Evolutionary conservation across 2,329 filamentous ascomycete genomes (phyloP), one percentile per base, ranked within the genome.

Genomic region (Paecilomyces dactylethromorphus): DNA sequence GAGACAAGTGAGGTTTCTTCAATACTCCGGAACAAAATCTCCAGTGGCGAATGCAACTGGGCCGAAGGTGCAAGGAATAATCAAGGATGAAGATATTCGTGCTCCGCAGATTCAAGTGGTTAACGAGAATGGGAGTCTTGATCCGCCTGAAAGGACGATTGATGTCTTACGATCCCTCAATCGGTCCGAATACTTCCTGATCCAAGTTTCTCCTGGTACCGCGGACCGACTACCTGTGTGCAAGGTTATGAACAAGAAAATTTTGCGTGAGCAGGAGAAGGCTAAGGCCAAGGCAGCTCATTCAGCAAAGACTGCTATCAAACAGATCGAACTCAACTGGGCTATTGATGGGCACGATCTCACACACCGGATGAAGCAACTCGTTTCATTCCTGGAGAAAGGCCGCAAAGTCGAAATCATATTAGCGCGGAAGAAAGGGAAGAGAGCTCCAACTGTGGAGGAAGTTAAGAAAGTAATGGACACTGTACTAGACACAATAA

Each of bases 311-410:
- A 73, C 63, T 60, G 71, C 68, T 65, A 70, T 74, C 15, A 97
- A 97, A 77, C 87, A 88, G 69, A 74, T 97, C n/a, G 92, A 97
- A 76, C 66, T 97, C 66, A 93, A 91, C 73, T 97, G 92, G 92
- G 87, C 88, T 33, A 95, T 96, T 68, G 87, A 86, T 61, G 69
- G 74, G 12, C 84, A 93, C 69, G 92, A 97, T 77, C 73, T 96
- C 56, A 76, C 76, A n/a, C 87, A 90, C 71, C 84, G 87, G 69
- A 71, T 94, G 72, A 83, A 83, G 68, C 84, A 86, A 76, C 72
- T 93, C 67, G 76, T 76, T 61, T 80, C 77, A 57, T 96, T 96
- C 70, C 70, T 97, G 69, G 77, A 72, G 8, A 90, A 91, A 72
- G 92, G 92, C 0, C 82, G 84, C 70, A 86, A 82, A 69, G 91